Evolutionary conservation across 1,139 yeast species (phyloP).

Genomic region (Magnusiomyces fungicola): DNA sequence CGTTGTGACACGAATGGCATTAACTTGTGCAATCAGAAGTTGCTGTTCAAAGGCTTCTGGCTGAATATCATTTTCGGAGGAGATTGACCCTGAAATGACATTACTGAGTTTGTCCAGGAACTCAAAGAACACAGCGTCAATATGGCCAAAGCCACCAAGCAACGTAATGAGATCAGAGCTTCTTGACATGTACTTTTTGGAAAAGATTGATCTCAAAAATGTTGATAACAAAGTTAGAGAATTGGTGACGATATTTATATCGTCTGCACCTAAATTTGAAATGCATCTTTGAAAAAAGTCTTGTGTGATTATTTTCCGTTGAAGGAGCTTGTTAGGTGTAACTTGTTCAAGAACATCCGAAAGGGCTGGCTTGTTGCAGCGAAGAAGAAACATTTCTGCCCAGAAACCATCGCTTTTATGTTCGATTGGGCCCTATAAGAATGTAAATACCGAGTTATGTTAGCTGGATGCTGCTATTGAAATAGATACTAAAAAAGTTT

Average conservation of each 20-base stretch:
- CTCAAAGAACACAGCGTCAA: conserved; percentile 29
- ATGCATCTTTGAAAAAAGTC: conserved; percentile 3
- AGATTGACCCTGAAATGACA: conserved; percentile 19
- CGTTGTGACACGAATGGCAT: conserved; percentile 30
- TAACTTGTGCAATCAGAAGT: conserved; percentile 21
- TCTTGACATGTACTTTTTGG: conserved; percentile 27
- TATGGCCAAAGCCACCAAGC: conserved; percentile 33
- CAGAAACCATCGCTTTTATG: conserved; percentile 30
- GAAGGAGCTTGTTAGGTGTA: conserved; percentile 26
- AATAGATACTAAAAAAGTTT: no score
- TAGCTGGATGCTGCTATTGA: no score
- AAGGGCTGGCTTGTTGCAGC: conserved; percentile 28
- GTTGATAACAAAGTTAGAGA: conserved; percentile 24
- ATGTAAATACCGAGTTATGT: no score
- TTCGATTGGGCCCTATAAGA: conserved; percentile 16
- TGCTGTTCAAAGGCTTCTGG: conserved; percentile 2
- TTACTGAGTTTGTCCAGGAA: conserved; percentile 25
- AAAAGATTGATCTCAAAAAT: conserved; percentile 27
- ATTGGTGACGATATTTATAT: conserved; percentile 23
- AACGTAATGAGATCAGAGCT: conserved; percentile 31
- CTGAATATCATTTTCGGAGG: not conserved
- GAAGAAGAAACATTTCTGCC: conserved; percentile 35
- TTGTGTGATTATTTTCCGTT: conserved; percentile 10
- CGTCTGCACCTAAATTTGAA: conserved; percentile 8
- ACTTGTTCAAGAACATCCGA: conserved; percentile 19